Base-by-base conservation (phyloP, 192 early-diverging fungal species). In the Piromyces sp. region DNA sequence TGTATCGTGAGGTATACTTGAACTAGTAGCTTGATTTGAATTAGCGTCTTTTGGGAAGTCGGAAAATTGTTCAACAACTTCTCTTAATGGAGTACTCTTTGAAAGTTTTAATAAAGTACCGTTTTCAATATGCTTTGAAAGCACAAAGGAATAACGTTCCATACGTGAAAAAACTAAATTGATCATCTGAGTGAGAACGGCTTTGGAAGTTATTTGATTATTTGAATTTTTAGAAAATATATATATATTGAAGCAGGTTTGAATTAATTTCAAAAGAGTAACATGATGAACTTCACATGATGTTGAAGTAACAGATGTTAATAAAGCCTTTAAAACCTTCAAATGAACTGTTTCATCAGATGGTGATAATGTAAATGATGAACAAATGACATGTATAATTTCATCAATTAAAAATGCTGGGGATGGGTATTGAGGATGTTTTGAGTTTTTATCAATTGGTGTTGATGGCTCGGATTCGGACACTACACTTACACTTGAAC, bases 131-230 rank as follows among this genome's bases (percentile, higher is more conserved):
- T 88, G 84, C 15, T 80, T 31, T 12, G 81, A 81, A 28, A 90
- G 29, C 0, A 91, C 82, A 29, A 85, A 82, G 4, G 87, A 80
- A 81, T 87, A 91, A 7, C 89, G 84, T 68, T 91, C 91, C 90
- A 91, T 88, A 30, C 86, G 38, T 29, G 89, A 89, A 82, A 91
- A 91, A 16, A 91, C 84, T 17, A 89, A 80, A 80, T 90, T 89
- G 30, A 90, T 81, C 87, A 90, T 91, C 81, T 92, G 90, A 3
- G 89, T 92, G 30, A 91, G 82, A 0, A 87, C 82, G 14, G 89
- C 90, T 78, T 88, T 90, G 5, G 89, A 87, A n/a, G 90, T 91
- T 79, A 87, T 85, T 38, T 86, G 81, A 81, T 89, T 89, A 19
- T 81, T 82, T 29, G 58, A 82, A 28, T 84, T 84, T 42, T 84